Evolutionary conservation across 2,329 filamentous ascomycete genomes (phyloP).

Genomic region (Dactylonectria estremocensis): DNA sequence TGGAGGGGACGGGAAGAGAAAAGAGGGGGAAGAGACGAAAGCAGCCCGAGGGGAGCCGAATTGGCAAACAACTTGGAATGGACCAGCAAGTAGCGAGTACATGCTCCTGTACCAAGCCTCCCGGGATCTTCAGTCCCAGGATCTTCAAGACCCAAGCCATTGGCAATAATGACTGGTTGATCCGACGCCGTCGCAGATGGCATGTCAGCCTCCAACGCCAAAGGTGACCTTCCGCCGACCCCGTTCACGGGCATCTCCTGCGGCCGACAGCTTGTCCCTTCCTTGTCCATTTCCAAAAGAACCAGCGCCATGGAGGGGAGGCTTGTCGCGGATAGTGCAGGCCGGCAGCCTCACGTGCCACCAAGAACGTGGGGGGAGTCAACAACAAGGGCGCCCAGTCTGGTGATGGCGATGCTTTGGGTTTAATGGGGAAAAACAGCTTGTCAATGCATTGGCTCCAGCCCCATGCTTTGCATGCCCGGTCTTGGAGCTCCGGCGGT

Average conservation of each 20-base stretch:
- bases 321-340: constrained; percentile 39
- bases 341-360: constrained; percentile 41
- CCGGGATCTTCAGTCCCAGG: not conserved
- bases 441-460: not conserved
- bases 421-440: not conserved
- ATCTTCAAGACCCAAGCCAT: constrained; percentile 20
- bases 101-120: not conserved
- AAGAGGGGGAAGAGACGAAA: not conserved
- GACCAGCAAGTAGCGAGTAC: too few relatives aligned
- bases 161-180: constrained; percentile 23
- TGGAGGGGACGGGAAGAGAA: not conserved
- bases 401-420: constrained; percentile 15
- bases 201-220: constrained; percentile 15
- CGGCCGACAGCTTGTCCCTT: not conserved
- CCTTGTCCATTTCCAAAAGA: constrained; percentile 11
- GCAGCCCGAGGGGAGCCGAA: not conserved
- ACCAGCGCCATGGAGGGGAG: constrained; percentile 1
- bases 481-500: constrained; percentile 15
- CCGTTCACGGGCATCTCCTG: constrained; percentile 5
- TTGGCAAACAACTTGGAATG: too few relatives aligned
- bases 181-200: not conserved
- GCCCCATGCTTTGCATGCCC: not conserved
- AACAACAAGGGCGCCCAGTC: not conserved
- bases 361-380: constrained; percentile 37
- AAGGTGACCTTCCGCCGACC: constrained; percentile 14